Evolutionary conservation across 257 asterid genomes (phyloP), one percentile per base, ranked within the genome.

Genomic region (Nicotiana benthamiana): DNA sequence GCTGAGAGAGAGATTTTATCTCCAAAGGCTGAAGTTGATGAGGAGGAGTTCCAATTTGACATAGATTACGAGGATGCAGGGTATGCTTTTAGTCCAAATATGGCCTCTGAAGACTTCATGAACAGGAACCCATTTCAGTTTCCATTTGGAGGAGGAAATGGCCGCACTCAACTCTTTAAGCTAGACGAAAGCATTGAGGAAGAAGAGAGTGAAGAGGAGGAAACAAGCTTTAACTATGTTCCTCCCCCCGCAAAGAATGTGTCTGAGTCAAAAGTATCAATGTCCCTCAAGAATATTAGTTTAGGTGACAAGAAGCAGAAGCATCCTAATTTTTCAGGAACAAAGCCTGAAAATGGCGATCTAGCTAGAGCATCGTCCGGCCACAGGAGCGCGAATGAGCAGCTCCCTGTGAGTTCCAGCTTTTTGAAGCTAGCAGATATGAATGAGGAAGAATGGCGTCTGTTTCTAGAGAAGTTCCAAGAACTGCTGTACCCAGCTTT

Each of bases 311-410:
- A 87, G 85, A 90, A 83, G 75, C 93, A 80, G 75, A 91, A 90
- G 82, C 86, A 85, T 79, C 81, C 89, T 11, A 90, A 86, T 18
- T 77, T 90, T 18, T 63, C 87, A 1, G 92, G 93, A 40, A 27
- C 89, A 11, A 89, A 89, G 80, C 89, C 89, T 7, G 91, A 85
- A 57, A 56, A 74, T 76, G 80, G 86, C 43, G 81, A 83, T 81
- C 85, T 84, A 80, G 75, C 87, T 10, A 88, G 84, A 75, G 89
- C 96, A 30, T 94, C 97, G 13, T 93, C 97, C 15, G 93, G 93
- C 26, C 94, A 89, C 81, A 87, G 97, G 82, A 95, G 99, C 52
- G 99, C 98, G 18, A 92, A 90, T n/a, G 99, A 92, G 83, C 99
- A 94, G 89, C 95, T 96, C 51, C 97, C 96, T 18, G 87, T 90